phyloP scores from a whole-genome alignment of 805 yeast genomes.

The Pichia occidentalis region DNA sequence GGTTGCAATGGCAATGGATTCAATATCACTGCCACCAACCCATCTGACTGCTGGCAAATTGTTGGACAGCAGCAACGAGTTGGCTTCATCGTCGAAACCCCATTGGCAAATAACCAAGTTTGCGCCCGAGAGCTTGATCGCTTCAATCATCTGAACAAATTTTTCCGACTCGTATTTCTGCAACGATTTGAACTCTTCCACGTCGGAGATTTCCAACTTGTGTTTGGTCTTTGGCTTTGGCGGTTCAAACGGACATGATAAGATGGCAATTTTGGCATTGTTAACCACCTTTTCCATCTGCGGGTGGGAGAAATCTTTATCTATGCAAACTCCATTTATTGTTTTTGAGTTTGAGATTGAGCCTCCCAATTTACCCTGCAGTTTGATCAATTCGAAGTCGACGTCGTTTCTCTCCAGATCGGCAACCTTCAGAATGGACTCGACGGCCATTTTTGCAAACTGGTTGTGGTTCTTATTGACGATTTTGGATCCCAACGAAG shows the following conservation, averaged over 20 bases:
- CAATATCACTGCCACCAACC: conserved; percentile 98
- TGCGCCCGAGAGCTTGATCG: conserved; percentile 86
- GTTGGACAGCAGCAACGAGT: conserved; percentile 82
- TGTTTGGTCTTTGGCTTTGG: conserved; percentile 99
- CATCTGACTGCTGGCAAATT: conserved; percentile 94
- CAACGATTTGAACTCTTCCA: conserved; percentile 85
- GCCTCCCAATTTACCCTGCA: conserved; percentile 96
- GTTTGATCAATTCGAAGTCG: conserved; percentile 91
- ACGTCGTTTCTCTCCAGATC: conserved; percentile 91
- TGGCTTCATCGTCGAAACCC: conserved; percentile 99
- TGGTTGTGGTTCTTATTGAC: conserved; percentile 90
- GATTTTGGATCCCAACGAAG: conserved; percentile 91
- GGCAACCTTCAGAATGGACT: conserved; percentile 87
- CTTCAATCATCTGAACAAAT: conserved; percentile 82
- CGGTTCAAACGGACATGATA: conserved; percentile 98
- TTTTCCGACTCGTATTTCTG: conserved; percentile 90
- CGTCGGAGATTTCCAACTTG: conserved; percentile 87
- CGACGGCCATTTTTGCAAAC: conserved; percentile 96
- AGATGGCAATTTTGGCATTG: conserved; percentile 85
- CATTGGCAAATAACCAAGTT: conserved; percentile 97
- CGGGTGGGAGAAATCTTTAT: conserved; percentile 96
- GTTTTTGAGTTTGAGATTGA: conserved; percentile 77
- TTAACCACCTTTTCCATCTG: conserved; percentile 85
- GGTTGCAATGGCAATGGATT: conserved; percentile 94
- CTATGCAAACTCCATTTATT: conserved; percentile 87